Base-by-base conservation (phyloP, 2,329 filamentous ascomycete genomes). In the Phyllosticta citrichinensis region DNA sequence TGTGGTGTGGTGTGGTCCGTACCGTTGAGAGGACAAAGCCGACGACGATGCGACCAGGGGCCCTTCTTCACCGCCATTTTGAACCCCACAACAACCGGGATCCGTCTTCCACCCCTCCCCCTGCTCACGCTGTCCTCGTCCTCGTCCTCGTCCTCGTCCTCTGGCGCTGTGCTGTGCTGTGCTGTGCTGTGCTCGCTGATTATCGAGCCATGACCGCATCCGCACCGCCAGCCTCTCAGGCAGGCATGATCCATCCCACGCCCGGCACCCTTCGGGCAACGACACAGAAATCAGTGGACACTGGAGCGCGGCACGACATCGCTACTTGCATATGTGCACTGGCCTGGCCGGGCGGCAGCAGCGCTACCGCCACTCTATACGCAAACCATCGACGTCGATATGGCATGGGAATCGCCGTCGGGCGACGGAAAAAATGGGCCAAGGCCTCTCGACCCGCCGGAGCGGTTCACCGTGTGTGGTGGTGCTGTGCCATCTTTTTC, bases 311-410 rank as follows among this genome's bases (percentile, higher is more conserved):
- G 58, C 58, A 61, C 54, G 58, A 61, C 58, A 61, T 61, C 55
- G 53, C 47, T 56, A 56, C 58, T 52, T 61, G 58, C 58, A 61
- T 61, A 61, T 61, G 58, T 61, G 56, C 58, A 61, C 53, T 40
- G 33, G 33, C 33, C 53, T 40, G 33, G 33, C 33, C 33, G 33
- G 33, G 33, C 33, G 33, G 33, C 33, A 40, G 33, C 33, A 40
- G 33, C 33, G 33, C 33, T 40, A 40, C 33, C 33, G 33, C 11
- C 14, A 40, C 33, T 30, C 27, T 30, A 40, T 40, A 14, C 33
- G 33, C 12, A 40, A 10, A 17, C 22, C 22, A 22, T 40, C 9
- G 11, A 17, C 11, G 14, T 9, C 33, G 12, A 5, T 4, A 40
- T 40, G 27, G 27, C 27, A 30, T 30, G 33, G 33, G 14, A 12